A percentile compares a stretch with the other conserved stretches of the same genome.
Conservation (phyloP, 2,329 filamentous ascomycete species). For the Alternaria sp. region DNA sequence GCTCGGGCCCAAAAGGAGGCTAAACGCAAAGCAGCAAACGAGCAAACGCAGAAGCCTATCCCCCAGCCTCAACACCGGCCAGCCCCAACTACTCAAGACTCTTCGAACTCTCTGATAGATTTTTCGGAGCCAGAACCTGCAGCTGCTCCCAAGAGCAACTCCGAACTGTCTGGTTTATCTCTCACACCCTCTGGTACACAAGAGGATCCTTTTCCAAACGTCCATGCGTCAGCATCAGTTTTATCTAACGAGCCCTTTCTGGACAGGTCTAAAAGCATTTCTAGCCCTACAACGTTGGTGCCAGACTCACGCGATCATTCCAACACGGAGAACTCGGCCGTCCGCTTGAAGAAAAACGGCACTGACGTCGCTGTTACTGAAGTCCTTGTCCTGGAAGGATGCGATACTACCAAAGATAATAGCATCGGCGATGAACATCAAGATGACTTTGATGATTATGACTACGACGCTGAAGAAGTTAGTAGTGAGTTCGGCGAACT, state of each 20-base stretch:
- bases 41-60: not conserved
- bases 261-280: not conserved
- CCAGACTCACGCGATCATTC: not conserved
- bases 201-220: not conserved
- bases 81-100: not conserved
- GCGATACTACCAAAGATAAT: constrained; percentile 6
- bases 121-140: not conserved
- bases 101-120: constrained; percentile 7
- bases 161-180: not conserved
- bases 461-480: constrained; percentile 26
- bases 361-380: constrained; percentile 22
- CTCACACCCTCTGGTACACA: not conserved
- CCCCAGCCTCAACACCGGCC: constrained; percentile 10
- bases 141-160: not conserved
- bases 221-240: not conserved
- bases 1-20: constrained; percentile 38
- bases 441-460: constrained; percentile 7
- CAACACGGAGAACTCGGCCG: not conserved
- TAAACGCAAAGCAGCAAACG: constrained; percentile 22
- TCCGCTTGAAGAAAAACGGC: constrained; percentile 5
- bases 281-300: not conserved
- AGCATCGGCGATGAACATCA: not conserved
- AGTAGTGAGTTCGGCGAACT: constrained; percentile 39
- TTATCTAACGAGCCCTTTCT: not conserved
- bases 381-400: constrained; percentile 2